A percentile compares a stretch with the other conserved stretches of the same genome.
These are phyloP conservation scores for Novymonas esmeraldas DNA, from an alignment of 208 protist species.

Conservation along the genomic window DNA sequence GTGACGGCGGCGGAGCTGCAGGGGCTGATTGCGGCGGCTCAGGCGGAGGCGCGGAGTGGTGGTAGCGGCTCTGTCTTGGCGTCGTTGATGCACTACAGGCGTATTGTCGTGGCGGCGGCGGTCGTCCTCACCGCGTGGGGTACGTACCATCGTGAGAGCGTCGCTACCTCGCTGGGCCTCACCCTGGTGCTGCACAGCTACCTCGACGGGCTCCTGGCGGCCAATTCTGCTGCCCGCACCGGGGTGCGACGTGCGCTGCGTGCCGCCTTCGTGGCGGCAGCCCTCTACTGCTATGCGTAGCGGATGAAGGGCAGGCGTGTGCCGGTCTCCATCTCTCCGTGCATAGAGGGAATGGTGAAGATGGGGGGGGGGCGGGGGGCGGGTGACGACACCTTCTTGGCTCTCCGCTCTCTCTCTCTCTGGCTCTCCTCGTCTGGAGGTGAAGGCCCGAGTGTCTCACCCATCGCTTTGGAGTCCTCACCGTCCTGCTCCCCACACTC, in stretches of 20 bases:
- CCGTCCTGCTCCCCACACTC: no score
- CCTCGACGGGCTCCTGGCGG: slow-evolving; percentile 35
- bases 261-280: slow-evolving; percentile 29
- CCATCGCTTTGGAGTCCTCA: no score
- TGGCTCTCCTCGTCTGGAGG: no score
- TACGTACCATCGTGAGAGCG: slow-evolving; percentile 26
- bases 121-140: slow-evolving; percentile 28
- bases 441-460: no score
- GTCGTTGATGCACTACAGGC: slow-evolving; percentile 4
- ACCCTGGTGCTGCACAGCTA: slow-evolving; percentile 54
- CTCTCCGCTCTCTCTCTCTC: no score
- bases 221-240: slow-evolving; percentile 35
- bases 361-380: no score
- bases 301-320: neutral
- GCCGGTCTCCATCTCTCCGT: no score
- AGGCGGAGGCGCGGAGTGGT: slow-evolving; percentile 14
- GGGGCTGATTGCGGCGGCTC: slow-evolving; percentile 10
- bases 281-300: slow-evolving; percentile 39
- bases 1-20: slow-evolving; percentile 14
- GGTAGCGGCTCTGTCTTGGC: neutral
- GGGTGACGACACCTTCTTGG: no score
- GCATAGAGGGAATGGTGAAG: no score
- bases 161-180: slow-evolving; percentile 34
- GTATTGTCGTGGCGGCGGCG: slow-evolving; percentile 6
- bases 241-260: slow-evolving; percentile 40